Base-by-base conservation (phyloP, 345 rosid species). In the Psidium friedrichsthalianum region DNA sequence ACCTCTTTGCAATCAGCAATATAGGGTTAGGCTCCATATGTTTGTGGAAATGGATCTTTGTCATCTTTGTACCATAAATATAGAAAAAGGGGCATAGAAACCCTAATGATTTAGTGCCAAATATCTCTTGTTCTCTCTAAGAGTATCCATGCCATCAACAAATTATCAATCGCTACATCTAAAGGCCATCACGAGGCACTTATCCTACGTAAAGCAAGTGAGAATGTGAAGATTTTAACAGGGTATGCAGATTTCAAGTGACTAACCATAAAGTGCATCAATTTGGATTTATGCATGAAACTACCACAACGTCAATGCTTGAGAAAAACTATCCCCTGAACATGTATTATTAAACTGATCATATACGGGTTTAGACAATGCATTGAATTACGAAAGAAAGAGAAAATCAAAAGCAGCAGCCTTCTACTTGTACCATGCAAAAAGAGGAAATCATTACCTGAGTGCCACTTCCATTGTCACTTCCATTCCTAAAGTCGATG, bases 401-500 rank as follows among this genome's bases (percentile, higher is more conserved):
- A 64, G 76, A 29, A 69, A 69, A 36, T 69, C 24, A 32, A 64
- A 20, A 32, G 11, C 76, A 69, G 47, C 47, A 69, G 21, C 47
- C 22, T 69, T 36, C 24, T 32, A 69, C 22, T 69, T 69, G 78
- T 32, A 32, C 44, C 32, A 22, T 69, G 82, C 61, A 51, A 18
- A 44, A 44, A 32, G 42, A 32, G 58, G 21, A 27, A 52, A 16
- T 54, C 40, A 11, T 74, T 49, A 83, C 54, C 90, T 89, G 92
- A 51, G 90, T 87, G 82, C 89, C 90, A 86, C 91, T 90, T 52
- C 90, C 91, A 81, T 87, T 44, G 83, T 89, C 89, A 84, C 90
- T 89, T 86, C 91, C 92, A 84, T 89, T 87, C 87, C 58, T 55
- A 51, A 56, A 58, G 81, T 86, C 81, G 76, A 88, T 55, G 86